A percentile compares a stretch with the other conserved stretches of the same genome.
Conservation (phyloP, 331 rosid species). For the Telfairia occidentalis region DNA sequence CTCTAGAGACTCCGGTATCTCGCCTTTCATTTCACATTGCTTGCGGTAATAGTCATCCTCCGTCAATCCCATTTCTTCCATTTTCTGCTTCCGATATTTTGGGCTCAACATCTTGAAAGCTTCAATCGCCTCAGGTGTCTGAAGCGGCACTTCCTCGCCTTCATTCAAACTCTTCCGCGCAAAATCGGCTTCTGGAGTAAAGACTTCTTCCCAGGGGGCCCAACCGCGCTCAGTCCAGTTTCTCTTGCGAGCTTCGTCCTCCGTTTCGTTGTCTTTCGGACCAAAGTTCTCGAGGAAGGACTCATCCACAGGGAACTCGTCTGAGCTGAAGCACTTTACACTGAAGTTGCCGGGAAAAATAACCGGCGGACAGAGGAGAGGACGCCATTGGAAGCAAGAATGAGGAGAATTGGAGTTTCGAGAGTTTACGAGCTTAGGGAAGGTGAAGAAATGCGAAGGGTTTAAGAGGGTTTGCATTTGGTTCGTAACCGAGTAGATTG, state of each 20-base stretch:
- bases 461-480: conserved; percentile 53
- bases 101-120: conserved; percentile 83
- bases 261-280: conserved; percentile 60
- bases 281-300: conserved; percentile 40
- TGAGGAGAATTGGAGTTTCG: conserved; percentile 2
- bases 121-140: conserved; percentile 70
- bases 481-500: background rate
- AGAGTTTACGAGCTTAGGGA: conserved; percentile 55
- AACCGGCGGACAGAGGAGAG: conserved; percentile 16
- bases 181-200: conserved; percentile 77
- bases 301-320: conserved; percentile 96
- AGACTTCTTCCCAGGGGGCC: conserved; percentile 98
- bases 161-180: conserved; percentile 80
- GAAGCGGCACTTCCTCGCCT: conserved; percentile 82
- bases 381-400: conserved; percentile 23
- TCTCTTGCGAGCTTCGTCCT: conserved; percentile 70
- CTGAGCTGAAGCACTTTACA: conserved; percentile 45
- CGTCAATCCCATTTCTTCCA: conserved; percentile 64
- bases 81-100: conserved; percentile 57
- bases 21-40: conserved; percentile 76
- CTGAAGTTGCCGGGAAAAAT: background rate
- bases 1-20: conserved; percentile 57
- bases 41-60: conserved; percentile 54
- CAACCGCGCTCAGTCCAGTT: conserved; percentile 94
- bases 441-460: conserved; percentile 43